These are phyloP conservation scores for Pythium utonaiense DNA, from an alignment of 352 stramenopile species.

Conservation along the genomic window DNA sequence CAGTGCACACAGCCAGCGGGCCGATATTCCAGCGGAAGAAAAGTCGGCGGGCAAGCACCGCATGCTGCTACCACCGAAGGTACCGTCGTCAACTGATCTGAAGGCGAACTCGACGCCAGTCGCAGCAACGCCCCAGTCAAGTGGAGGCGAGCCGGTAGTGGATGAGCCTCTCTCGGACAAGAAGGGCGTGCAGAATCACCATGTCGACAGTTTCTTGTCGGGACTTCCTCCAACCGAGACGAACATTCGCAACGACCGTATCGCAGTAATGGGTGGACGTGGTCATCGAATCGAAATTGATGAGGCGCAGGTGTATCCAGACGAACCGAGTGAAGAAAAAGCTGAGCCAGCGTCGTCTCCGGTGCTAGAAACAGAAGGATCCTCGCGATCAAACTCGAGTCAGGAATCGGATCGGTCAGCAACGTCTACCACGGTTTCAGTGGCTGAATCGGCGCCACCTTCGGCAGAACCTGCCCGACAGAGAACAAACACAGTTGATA, in stretches of 20 bases:
- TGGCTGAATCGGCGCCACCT: background rate
- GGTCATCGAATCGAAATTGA: conserved; percentile 85
- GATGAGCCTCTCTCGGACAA: conserved; percentile 63
- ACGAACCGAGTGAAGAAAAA: conserved; percentile 24
- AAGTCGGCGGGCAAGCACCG: conserved; percentile 45
- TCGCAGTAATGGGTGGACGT: conserved; percentile 91
- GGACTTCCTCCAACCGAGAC: conserved; percentile 88
- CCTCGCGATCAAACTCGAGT: background rate
- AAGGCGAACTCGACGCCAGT: background rate
- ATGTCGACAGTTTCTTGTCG: conserved; percentile 76
- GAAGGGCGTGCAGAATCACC: conserved; percentile 34
- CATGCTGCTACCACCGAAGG: conserved; percentile 33
- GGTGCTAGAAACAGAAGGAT: background rate
- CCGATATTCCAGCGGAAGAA: conserved; percentile 35
- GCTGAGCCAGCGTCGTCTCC: background rate
- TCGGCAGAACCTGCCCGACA: background rate
- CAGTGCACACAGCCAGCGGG: conserved; percentile 5
- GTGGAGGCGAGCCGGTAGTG: conserved; percentile 17
- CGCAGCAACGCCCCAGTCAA: background rate
- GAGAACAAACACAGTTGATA: conserved; percentile 13
- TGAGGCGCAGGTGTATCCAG: conserved; percentile 36
- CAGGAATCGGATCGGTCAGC: background rate
- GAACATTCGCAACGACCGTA: conserved; percentile 87
- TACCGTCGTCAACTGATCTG: background rate
- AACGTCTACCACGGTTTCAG: background rate